Conservation (phyloP, 495 filamentous ascomycete species). For the Penicillium simplicissimum region DNA sequence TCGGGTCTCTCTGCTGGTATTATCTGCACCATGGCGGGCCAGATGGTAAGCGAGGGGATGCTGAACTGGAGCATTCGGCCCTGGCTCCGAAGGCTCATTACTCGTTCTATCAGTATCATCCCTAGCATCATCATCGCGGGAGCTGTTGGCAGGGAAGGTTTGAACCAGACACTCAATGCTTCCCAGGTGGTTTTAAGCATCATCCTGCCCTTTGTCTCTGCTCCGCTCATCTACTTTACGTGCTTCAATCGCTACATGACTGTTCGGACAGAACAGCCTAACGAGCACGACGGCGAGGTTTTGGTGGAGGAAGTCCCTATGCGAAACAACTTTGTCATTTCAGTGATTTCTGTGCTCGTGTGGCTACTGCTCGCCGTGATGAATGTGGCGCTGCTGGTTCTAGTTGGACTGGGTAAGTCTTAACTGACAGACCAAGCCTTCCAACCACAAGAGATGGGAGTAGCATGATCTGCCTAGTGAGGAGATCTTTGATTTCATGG, state of each 20-base stretch:
- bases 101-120: constrained; percentile 72
- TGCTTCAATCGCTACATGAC: constrained; percentile 81
- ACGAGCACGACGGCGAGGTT: constrained; percentile 26
- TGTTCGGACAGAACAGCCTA: constrained; percentile 45
- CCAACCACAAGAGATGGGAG: too few relatives aligned
- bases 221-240: constrained; percentile 86
- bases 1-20: constrained; percentile 77
- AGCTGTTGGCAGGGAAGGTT: constrained; percentile 68
- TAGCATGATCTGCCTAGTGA: too few relatives aligned
- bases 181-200: constrained; percentile 80
- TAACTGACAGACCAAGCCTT: too few relatives aligned
- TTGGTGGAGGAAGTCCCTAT: constrained; percentile 48
- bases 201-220: constrained; percentile 77
- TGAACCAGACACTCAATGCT: constrained; percentile 72
- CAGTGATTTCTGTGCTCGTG: constrained; percentile 55
- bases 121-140: constrained; percentile 81
- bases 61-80: constrained; percentile 68
- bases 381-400: constrained; percentile 71
- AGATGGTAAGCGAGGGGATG: constrained; percentile 81
- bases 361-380: constrained; percentile 73
- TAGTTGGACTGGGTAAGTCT: constrained; percentile 61
- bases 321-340: constrained; percentile 61
- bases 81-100: constrained; percentile 71
- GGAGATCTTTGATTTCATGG: too few relatives aligned
- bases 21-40: constrained; percentile 79